Base-by-base conservation (phyloP, 139 green algal genomes). In the Picochlorum sp. region DNA sequence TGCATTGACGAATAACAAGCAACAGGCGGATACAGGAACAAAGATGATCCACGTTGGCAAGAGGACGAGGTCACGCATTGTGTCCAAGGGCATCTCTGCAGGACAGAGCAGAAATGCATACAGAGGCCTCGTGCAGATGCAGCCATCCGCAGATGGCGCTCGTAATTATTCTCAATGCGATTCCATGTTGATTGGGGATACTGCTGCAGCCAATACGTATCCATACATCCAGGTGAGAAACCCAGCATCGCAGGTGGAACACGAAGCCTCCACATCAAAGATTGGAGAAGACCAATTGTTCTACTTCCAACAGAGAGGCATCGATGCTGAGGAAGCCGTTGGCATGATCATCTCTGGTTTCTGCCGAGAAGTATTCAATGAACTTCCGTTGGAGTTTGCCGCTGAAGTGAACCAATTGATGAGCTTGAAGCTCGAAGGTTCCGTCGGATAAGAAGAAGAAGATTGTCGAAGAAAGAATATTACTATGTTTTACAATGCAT, bases 241-340 rank as follows among this genome's bases (percentile, higher is more conserved):
- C 47, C 91, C 92, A 3, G 82, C 72, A 9, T 88, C 92, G 8
- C 70, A 81, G 5, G 94, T 99, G 37, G 94, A 99, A 85, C 94
- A 99, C 67, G 94, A 99, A 78, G 94, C 94, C 1, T 85, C 63
- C 52, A 99, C 94, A 30, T 87, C 65, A 66, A 99, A 99, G 85
- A 98, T 99, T 57, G 90, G 92, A 2, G 94, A 98, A 79, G 94
- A 99, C 69, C 94, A 99, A 86, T 82, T 99, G 34, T 99, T 99
- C 66, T 99, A 99, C 82, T 98, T 98, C 77, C 92, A 97, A 80
- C 91, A 98, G 82, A 75, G 94, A 4, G 94, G 94, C 44, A 87
- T 99, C 30, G 81, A 86, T 20, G 34, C 77, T 3, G 94, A 98
- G 74, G 81, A 92, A 26, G 94, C 94, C 0, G 94, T 99, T 44